Conservation (phyloP, 768 basidiomycete genomes). For the Kwoniella newhampshirensis region DNA sequence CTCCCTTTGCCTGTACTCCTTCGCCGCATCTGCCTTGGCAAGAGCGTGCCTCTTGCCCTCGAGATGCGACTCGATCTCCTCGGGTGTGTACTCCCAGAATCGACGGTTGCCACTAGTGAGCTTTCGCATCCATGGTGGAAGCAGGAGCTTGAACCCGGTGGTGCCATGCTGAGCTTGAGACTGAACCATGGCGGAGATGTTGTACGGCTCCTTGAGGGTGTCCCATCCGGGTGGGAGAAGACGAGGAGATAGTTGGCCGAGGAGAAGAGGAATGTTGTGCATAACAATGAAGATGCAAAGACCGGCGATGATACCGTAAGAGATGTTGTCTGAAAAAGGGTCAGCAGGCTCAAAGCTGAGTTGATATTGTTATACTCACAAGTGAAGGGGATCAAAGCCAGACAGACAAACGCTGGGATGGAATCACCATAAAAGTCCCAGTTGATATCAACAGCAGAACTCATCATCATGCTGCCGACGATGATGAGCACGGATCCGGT, state of each 20-base stretch:
- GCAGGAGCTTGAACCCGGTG: slow-evolving; percentile 24
- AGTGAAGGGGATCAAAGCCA: slow-evolving; percentile 64
- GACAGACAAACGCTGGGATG: slow-evolving; percentile 79
- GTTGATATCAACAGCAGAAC: slow-evolving; percentile 81
- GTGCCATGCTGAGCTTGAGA: slow-evolving; percentile 28
- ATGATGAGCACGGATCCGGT: slow-evolving; percentile 82
- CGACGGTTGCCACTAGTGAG: slow-evolving; percentile 33
- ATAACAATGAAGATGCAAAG: slow-evolving; percentile 68
- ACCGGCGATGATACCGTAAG: slow-evolving; percentile 84
- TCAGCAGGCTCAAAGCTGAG: too few relatives aligned
- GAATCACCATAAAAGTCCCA: slow-evolving; percentile 85
- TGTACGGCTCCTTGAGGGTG: slow-evolving; percentile 46
- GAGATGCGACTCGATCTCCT: slow-evolving; percentile 39
- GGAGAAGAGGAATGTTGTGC: slow-evolving; percentile 66
- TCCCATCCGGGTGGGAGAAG: slow-evolving; percentile 46
- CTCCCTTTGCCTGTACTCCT: slow-evolving; percentile 37
- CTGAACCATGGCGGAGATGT: slow-evolving; percentile 37
- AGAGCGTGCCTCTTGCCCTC: slow-evolving; percentile 38
- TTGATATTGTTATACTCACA: too few relatives aligned
- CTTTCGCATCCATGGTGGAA: slow-evolving; percentile 46
- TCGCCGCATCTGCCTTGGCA: slow-evolving; percentile 31
- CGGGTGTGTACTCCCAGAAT: slow-evolving; percentile 44
- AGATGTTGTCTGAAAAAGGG: slow-evolving; percentile 61
- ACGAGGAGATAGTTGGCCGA: slow-evolving; percentile 59
- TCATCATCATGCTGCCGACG: slow-evolving; percentile 84